Conservation (phyloP, 1,284 basidiomycete species). For the Gymnopus androsaceus region DNA sequence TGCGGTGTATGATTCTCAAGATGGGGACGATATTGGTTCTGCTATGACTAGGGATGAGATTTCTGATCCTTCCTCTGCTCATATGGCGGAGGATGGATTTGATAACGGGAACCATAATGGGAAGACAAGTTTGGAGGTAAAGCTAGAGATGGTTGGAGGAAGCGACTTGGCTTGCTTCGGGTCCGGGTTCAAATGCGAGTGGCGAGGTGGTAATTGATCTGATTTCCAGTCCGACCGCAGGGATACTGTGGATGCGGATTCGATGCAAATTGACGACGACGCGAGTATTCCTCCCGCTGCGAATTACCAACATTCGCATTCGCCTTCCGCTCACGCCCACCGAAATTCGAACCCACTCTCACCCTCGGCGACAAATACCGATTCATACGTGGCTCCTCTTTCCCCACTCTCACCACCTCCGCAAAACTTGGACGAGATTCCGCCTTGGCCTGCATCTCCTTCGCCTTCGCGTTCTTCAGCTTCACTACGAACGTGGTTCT, state of each 20-base stretch:
- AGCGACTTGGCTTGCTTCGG: background rate
- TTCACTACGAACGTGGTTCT: no score
- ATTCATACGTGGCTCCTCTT: background rate
- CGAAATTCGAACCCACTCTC: background rate
- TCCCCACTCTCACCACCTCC: background rate
- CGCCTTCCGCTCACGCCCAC: no score
- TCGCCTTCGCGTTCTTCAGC: slow-evolving; percentile 7
- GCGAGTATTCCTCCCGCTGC: background rate
- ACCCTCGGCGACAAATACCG: background rate
- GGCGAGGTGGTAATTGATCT: no score
- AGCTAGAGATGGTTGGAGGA: background rate
- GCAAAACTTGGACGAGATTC: slow-evolving; percentile 1
- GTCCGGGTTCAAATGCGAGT: no score
- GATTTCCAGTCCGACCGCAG: no score
- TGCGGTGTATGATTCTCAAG: background rate
- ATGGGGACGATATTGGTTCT: no score
- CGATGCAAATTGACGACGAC: background rate
- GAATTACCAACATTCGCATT: background rate
- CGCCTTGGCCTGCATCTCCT: background rate
- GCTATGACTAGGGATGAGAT: no score
- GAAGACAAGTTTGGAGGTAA: background rate
- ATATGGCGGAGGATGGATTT: background rate
- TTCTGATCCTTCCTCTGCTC: no score
- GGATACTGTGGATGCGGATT: background rate
- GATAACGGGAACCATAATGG: background rate